A percentile compares a stretch with the other conserved stretches of the same genome.
These are phyloP conservation scores for Colletotrichum chrysophilum DNA, from an alignment of 2,329 filamentous ascomycete genomes.

Conservation along the genomic window DNA sequence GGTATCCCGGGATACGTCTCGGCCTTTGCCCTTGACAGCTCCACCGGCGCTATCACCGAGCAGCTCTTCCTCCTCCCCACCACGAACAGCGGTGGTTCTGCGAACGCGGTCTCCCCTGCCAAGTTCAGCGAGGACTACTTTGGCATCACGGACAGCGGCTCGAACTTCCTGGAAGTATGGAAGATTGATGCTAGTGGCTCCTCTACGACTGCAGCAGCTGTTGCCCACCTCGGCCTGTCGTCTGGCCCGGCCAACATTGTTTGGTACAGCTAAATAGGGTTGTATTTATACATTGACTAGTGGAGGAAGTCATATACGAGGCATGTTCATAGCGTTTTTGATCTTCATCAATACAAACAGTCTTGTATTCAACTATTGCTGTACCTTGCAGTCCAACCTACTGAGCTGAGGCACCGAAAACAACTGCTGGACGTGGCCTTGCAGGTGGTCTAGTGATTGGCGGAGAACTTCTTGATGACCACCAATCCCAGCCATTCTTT, in stretches of 20 bases:
- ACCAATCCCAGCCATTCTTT: neutral
- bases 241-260: slow-evolving; percentile 7
- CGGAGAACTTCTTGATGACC: neutral
- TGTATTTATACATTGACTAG: accelerated
- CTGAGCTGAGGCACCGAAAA: neutral
- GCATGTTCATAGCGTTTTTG: neutral
- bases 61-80: slow-evolving; percentile 36
- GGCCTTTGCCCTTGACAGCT: slow-evolving; percentile 30
- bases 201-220: neutral
- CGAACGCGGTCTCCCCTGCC: slow-evolving; percentile 37
- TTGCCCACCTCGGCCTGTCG: neutral
- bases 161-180: slow-evolving; percentile 39
- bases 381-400: neutral
- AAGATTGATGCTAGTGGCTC: slow-evolving; percentile 26
- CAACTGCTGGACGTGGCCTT: neutral
- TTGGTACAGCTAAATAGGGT: neutral
- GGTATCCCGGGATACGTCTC: slow-evolving; percentile 36
- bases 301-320: neutral
- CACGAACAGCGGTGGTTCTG: slow-evolving; percentile 35
- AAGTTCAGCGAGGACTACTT: slow-evolving; percentile 35
- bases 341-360: neutral
- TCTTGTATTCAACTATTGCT: neutral
- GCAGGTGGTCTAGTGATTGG: neutral
- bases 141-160: slow-evolving; percentile 37
- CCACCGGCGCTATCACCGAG: slow-evolving; percentile 28